A percentile compares a stretch with the other conserved stretches of the same genome.
These are phyloP conservation scores for Aureobasidium leucospermi DNA, from an alignment of 2,329 filamentous ascomycete species.

Conservation along the genomic window DNA sequence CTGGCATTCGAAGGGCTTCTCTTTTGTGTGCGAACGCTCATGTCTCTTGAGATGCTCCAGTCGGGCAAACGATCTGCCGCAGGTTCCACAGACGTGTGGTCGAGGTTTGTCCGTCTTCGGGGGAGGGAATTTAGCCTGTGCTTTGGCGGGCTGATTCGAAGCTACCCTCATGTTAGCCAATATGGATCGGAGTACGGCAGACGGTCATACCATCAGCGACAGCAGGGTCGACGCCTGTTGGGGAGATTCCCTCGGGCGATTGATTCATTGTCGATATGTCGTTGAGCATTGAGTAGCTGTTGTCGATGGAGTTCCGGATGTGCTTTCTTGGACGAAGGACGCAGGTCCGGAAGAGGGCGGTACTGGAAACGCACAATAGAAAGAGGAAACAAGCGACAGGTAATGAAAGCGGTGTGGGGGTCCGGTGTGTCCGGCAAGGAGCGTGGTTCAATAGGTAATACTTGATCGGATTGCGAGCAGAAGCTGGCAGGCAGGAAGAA, in stretches of 20 bases:
- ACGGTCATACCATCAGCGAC: not conserved
- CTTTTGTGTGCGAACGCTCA: constrained; percentile 95
- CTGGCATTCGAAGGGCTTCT: constrained; percentile 96
- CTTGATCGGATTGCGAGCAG: not conserved
- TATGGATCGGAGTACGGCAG: not conserved
- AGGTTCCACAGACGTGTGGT: constrained; percentile 88
- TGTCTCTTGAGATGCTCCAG: constrained; percentile 96
- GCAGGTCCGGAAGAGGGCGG: not conserved
- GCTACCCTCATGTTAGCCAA: not conserved
- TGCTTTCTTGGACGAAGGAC: not conserved
- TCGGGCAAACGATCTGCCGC: constrained; percentile 84
- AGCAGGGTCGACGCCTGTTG: not conserved
- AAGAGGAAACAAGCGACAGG: not conserved
- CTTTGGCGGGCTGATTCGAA: not conserved
- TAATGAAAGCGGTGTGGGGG: not conserved
- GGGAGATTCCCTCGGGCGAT: constrained; percentile 2
- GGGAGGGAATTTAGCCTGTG: constrained; percentile 52
- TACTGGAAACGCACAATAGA: not conserved
- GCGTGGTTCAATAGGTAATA: not conserved
- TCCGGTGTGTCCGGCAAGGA: not conserved
- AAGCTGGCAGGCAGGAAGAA: constrained; percentile 3
- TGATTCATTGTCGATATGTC: not conserved
- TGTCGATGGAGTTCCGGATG: not conserved
- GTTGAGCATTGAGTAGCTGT: not conserved
- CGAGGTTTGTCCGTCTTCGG: constrained; percentile 96